phyloP scores from a whole-genome alignment of 495 filamentous ascomycete genomes.

The Ramalina intermedia region DNA sequence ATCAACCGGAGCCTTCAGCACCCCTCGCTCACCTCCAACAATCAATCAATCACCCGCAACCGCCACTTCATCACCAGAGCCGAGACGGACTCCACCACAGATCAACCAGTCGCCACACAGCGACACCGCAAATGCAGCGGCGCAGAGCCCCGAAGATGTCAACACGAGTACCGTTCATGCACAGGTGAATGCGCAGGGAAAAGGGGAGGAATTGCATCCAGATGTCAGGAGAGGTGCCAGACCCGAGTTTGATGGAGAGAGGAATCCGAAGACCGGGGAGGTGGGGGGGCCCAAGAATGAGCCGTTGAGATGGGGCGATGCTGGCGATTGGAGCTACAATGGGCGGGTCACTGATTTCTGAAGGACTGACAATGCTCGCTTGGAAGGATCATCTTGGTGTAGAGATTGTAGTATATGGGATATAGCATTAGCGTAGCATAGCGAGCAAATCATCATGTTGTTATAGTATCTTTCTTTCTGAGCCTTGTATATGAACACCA shows the following conservation, averaged over 20 bases:
- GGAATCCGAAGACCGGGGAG: conserved; percentile 92
- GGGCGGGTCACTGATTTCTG: conserved; percentile 92
- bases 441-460: too few species aligned
- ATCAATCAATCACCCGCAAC: conserved; percentile 32
- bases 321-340: conserved; percentile 90
- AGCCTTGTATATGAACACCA: too few species aligned
- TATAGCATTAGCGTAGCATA: too few species aligned
- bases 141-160: conserved; percentile 11
- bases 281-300: conserved; percentile 96
- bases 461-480: too few species aligned
- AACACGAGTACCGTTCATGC: conserved; percentile 10
- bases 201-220: conserved; percentile 52
- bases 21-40: conserved; percentile 29
- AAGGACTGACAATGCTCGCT: background rate
- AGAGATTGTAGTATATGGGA: too few species aligned
- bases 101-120: conserved; percentile 25
- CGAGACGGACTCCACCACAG: conserved; percentile 7
- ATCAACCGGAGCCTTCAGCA: conserved; percentile 63
- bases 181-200: conserved; percentile 33
- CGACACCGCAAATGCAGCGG: conserved; percentile 6
- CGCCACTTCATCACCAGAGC: conserved; percentile 8
- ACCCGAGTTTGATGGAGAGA: conserved; percentile 89
- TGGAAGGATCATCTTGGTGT: background rate
- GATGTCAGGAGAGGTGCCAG: conserved; percentile 55
- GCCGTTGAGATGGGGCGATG: conserved; percentile 70